phyloP scores from a whole-genome alignment of 2,329 filamentous ascomycete species.

The Fusarium decemcellulare region DNA sequence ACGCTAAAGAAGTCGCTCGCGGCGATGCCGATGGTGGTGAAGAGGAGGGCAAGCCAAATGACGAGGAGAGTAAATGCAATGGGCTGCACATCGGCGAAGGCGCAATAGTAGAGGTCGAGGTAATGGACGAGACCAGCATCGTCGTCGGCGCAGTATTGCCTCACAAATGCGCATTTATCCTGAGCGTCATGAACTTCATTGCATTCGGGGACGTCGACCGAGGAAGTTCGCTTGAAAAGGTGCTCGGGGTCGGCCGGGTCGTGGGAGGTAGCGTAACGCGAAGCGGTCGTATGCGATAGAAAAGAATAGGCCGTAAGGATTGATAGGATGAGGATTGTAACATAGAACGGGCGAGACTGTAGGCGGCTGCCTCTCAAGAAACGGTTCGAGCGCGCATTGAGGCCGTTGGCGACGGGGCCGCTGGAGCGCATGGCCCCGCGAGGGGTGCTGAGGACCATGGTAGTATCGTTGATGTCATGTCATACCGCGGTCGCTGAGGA shows the following conservation, averaged over 20 bases:
- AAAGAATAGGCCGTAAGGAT: conserved; percentile 62
- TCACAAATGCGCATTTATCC: conserved; percentile 91
- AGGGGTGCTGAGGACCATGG: conserved; percentile 31
- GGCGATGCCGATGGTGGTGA: conserved; percentile 97
- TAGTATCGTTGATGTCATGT: conserved; percentile 41
- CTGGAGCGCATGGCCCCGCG: conserved; percentile 18
- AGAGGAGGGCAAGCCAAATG: conserved; percentile 88
- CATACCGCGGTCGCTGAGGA: conserved; percentile 34
- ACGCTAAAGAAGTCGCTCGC: conserved; percentile 99
- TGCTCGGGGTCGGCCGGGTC: conserved; percentile 20
- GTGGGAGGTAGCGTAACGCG: conserved; percentile 22
- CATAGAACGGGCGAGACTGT: conserved; percentile 65
- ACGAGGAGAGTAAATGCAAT: conserved; percentile 85
- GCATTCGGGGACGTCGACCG: conserved; percentile 70
- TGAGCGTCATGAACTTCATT: conserved; percentile 81
- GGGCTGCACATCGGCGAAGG: conserved; percentile 75
- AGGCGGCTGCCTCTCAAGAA: conserved; percentile 53
- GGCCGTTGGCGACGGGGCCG: conserved; percentile 16
- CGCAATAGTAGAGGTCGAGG: conserved; percentile 92
- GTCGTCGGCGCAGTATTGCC: conserved; percentile 86
- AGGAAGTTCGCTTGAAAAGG: conserved; percentile 46
- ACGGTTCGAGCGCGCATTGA: conserved; percentile 17
- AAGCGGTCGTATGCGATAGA: conserved; percentile 48
- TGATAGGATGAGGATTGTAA: conserved; percentile 62
- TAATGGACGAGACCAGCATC: conserved; percentile 93